Conservation (phyloP, 768 basidiomycete species). For the Paxillus rubicundulus region DNA sequence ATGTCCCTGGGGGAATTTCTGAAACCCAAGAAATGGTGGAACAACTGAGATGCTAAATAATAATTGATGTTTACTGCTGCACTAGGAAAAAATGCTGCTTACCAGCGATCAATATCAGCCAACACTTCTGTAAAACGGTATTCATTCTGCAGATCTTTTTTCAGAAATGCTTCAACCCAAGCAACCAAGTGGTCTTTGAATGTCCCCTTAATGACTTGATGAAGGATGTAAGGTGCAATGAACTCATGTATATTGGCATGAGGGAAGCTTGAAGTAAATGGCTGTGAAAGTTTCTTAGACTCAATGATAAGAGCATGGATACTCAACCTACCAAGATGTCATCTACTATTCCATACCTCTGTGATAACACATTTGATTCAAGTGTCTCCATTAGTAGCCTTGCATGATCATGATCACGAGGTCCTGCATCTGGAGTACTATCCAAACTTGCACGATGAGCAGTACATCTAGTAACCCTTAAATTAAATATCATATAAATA, state of each 20-base stretch:
- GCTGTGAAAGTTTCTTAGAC: slow-evolving; percentile 11
- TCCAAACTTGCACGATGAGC: too few relatives aligned
- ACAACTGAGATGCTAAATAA: slow-evolving; percentile 27
- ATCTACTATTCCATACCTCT: too few relatives aligned
- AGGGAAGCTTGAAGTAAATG: slow-evolving; percentile 31
- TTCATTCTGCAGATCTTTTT: not conserved
- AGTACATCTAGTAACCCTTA: too few relatives aligned
- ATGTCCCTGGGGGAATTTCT: slow-evolving; percentile 30
- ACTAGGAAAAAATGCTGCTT: too few relatives aligned
- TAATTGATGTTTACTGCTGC: too few relatives aligned
- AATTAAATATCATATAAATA: too few relatives aligned
- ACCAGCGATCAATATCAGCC: slow-evolving; percentile 27
- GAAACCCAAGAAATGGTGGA: slow-evolving; percentile 27
- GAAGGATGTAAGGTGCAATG: slow-evolving; percentile 26
- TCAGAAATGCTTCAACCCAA: slow-evolving; percentile 23
- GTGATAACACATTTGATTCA: too few relatives aligned
- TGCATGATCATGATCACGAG: too few relatives aligned
- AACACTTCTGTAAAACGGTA: slow-evolving; percentile 9
- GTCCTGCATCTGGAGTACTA: too few relatives aligned
- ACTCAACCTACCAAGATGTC: too few relatives aligned
- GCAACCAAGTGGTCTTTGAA: slow-evolving; percentile 36
- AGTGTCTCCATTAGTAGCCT: too few relatives aligned
- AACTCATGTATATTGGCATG: slow-evolving; percentile 33
- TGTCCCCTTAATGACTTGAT: slow-evolving; percentile 31
- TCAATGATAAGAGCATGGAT: too few relatives aligned